These are phyloP conservation scores for Fusarium paranaense DNA, from an alignment of 2,329 filamentous ascomycete genomes.

Conservation along the genomic window DNA sequence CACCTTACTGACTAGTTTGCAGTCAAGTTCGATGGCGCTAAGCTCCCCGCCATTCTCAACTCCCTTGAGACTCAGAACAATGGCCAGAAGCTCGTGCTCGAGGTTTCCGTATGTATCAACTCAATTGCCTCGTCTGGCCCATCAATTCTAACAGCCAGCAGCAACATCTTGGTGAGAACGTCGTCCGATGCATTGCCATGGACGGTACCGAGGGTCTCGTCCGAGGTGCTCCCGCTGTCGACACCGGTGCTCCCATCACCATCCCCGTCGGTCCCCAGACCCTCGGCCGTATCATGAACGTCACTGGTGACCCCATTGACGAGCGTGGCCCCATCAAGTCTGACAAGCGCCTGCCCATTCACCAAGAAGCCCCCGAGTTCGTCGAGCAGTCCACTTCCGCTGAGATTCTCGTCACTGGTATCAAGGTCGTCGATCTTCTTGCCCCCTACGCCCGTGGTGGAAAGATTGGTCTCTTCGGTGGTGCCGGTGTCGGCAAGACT, in stretches of 20 bases:
- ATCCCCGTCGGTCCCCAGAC: conserved; percentile 94
- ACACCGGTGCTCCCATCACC: conserved; percentile 95
- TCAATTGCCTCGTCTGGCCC: conserved; percentile 5
- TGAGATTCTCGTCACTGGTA: conserved; percentile 98
- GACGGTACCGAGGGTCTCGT: conserved; percentile 99
- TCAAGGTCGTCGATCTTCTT: conserved; percentile 99
- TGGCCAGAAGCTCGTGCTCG: conserved; percentile 93
- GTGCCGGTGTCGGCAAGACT: conserved; percentile 99
- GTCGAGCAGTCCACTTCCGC: conserved; percentile 95
- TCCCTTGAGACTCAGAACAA: conserved; percentile 92
- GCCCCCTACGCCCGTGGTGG: conserved; percentile 99
- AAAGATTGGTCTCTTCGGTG: conserved; percentile 99
- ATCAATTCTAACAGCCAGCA: conserved; percentile 59
- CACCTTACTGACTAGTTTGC: conserved; percentile 48
- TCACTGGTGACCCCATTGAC: conserved; percentile 99
- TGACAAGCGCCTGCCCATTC: conserved; percentile 88
- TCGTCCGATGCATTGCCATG: conserved; percentile 99
- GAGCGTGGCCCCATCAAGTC: conserved; percentile 98
- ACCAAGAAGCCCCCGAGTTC: conserved; percentile 93
- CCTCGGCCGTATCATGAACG: conserved; percentile 99
- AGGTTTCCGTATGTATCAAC: conserved; percentile 83
- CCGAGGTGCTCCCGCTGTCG: conserved; percentile 85
- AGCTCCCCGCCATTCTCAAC: conserved; percentile 97
- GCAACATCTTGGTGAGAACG: conserved; percentile 99
- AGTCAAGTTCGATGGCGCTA: conserved; percentile 97